phyloP scores from a whole-genome alignment of 129 eudicot genomes.

The Oenanthe sinensis region DNA sequence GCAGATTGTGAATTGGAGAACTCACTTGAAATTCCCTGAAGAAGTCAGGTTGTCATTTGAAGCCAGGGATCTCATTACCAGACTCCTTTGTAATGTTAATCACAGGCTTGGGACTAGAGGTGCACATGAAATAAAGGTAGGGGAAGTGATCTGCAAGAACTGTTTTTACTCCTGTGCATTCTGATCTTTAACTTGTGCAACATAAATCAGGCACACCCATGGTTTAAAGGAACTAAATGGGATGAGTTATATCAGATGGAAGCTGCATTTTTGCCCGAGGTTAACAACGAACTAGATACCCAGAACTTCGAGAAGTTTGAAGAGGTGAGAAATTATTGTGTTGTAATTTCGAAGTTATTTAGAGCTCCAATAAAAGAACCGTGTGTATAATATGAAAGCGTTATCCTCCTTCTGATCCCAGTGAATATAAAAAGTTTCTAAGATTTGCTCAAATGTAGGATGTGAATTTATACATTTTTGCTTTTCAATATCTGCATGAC shows the following conservation, averaged over 20 bases:
- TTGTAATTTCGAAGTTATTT: neutral
- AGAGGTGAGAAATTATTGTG: constrained; percentile 13
- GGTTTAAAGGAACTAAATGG: constrained; percentile 15
- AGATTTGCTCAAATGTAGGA: neutral
- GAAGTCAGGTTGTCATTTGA: constrained; percentile 18
- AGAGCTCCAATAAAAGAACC: neutral
- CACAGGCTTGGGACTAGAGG: constrained; percentile 22
- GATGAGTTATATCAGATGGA: constrained; percentile 22
- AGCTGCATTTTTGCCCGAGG: constrained; percentile 23
- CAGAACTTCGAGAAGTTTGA: constrained; percentile 21
- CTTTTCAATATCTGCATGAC: neutral
- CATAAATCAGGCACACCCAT: constrained; percentile 16
- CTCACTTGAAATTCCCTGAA: constrained; percentile 15
- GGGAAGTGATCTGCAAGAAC: neutral
- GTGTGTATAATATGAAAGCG: neutral
- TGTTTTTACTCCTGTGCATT: neutral
- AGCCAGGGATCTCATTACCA: constrained; percentile 16
- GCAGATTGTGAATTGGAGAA: constrained; percentile 21
- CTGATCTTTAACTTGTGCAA: neutral
- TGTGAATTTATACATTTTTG: neutral
- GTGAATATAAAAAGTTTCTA: neutral
- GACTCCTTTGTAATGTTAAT: constrained; percentile 17
- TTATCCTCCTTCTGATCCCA: neutral
- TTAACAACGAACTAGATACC: constrained; percentile 16
- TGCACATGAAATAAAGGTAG: constrained; percentile 16